Conservation (phyloP, 768 basidiomycete species). For the Mycena rebaudengoi region DNA sequence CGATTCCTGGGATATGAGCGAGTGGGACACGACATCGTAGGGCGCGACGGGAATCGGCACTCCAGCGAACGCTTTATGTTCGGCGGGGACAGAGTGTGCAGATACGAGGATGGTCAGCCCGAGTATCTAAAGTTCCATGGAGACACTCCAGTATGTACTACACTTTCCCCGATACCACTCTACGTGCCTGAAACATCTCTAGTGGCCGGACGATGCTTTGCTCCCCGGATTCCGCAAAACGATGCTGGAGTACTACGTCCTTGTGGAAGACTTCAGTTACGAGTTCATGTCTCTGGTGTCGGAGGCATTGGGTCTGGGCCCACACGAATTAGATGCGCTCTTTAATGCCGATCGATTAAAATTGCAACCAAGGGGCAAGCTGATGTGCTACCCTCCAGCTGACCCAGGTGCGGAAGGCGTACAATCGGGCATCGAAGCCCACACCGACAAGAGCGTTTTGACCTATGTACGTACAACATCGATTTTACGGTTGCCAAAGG, state of each 20-base stretch:
- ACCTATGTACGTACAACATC: neutral
- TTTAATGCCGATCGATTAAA: constrained; percentile 48
- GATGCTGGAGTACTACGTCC: constrained; percentile 49
- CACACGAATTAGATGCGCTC: constrained; percentile 52
- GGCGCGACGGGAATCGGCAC: constrained; percentile 60
- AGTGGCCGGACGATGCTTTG: constrained; percentile 20
- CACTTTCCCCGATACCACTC: no score
- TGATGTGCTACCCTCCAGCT: constrained; percentile 61
- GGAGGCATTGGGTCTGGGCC: constrained; percentile 55
- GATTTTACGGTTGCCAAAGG: no score
- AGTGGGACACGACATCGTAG: constrained; percentile 56
- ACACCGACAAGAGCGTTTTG: neutral
- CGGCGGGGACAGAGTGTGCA: constrained; percentile 52
- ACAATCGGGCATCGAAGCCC: neutral
- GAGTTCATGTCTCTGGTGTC: constrained; percentile 54
- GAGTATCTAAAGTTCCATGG: constrained; percentile 62
- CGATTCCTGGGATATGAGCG: constrained; percentile 64
- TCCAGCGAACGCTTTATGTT: constrained; percentile 66
- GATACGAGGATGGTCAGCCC: constrained; percentile 55
- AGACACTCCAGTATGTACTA: constrained; percentile 53
- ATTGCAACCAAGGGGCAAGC: constrained; percentile 47
- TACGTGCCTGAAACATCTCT: neutral
- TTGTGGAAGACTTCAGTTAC: constrained; percentile 53
- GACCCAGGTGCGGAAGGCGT: constrained; percentile 20
- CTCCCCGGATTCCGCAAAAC: constrained; percentile 59